Evolutionary conservation across 176 grass and related monocot genomes (phyloP).

Genomic region (Aegilops umbellulata): DNA sequence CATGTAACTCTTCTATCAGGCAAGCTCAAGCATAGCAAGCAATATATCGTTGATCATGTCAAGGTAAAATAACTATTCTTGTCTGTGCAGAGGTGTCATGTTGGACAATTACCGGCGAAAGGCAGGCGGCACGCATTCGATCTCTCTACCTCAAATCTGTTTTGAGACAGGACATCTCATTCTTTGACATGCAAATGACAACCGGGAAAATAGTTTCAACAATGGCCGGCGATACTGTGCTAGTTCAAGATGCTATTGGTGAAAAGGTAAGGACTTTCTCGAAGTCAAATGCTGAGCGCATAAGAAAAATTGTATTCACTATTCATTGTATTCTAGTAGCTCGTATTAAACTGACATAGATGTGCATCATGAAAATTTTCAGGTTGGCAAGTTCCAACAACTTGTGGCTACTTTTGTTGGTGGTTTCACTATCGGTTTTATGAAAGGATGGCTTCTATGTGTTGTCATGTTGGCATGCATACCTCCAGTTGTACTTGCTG

Average conservation of each 20-base stretch:
- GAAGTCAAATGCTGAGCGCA: not conserved
- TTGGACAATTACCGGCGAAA: constrained; percentile 60
- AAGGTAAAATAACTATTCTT: not conserved
- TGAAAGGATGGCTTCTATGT: no score
- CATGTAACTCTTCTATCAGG: not conserved
- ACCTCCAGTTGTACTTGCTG: no score
- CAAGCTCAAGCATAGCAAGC: not conserved
- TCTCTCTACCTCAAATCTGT: constrained; percentile 65
- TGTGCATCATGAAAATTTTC: not conserved
- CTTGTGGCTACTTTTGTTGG: no score
- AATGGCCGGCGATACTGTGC: constrained; percentile 54
- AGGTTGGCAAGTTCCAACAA: constrained; percentile 10
- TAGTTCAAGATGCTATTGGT: constrained; percentile 63
- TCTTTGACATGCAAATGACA: constrained; percentile 66
- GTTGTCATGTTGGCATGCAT: no score
- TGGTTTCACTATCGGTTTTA: no score
- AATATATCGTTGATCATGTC: not conserved
- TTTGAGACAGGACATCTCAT: constrained; percentile 67
- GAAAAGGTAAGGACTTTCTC: constrained; percentile 48
- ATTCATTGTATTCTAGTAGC: not conserved
- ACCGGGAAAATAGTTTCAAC: constrained; percentile 43
- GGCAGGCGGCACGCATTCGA: constrained; percentile 12
- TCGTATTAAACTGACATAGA: not conserved
- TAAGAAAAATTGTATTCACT: not conserved
- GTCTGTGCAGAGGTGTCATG: constrained; percentile 58